A percentile compares a stretch with the other conserved stretches of the same genome.
These are phyloP conservation scores for Cryoendolithus antarcticus DNA, from an alignment of 2,329 filamentous ascomycete genomes.

Conservation along the genomic window DNA sequence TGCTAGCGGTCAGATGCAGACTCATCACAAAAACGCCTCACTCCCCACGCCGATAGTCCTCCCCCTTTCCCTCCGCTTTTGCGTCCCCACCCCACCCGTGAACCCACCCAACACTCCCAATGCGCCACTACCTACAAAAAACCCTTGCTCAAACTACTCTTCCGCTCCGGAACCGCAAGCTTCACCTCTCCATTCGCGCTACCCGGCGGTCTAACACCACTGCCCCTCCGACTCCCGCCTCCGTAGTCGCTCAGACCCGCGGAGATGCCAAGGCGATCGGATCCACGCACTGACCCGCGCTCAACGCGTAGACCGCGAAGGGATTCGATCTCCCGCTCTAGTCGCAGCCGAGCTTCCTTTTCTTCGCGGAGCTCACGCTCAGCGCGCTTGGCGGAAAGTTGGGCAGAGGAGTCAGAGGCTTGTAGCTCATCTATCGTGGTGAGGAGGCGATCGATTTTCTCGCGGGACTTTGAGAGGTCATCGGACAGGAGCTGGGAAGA, in stretches of 20 bases:
- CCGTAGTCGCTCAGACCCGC: conserved; percentile 31
- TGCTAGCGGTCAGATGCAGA: no score
- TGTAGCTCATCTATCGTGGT: conserved; percentile 90
- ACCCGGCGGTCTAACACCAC: conserved; percentile 27
- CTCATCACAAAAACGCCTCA: conserved; percentile 6
- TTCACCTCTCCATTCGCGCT: conserved; percentile 18
- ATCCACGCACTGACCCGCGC: conserved; percentile 29
- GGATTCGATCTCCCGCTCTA: conserved; percentile 81
- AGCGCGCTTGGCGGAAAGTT: conserved; percentile 70
- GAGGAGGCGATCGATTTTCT: conserved; percentile 83
- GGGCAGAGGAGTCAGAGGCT: conserved; percentile 66
- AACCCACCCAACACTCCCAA: conserved; percentile 1
- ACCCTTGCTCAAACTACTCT: conserved; percentile 36
- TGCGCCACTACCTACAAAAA: conserved; percentile 32
- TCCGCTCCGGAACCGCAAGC: conserved; percentile 26
- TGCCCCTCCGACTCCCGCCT: conserved; percentile 30
- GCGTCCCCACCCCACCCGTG: background rate
- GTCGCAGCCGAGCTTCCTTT: conserved; percentile 61
- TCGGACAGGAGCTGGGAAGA: conserved; percentile 69
- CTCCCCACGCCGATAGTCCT: conserved; percentile 3
- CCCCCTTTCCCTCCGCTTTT: conserved; percentile 1
- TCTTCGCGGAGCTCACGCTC: conserved; percentile 87
- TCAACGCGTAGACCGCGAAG: conserved; percentile 63
- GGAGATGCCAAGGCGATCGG: conserved; percentile 18
- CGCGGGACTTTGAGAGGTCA: conserved; percentile 71